Evolutionary conservation across 2,329 filamentous ascomycete species (phyloP).

Genomic region (Canariomyces notabilis): DNA sequence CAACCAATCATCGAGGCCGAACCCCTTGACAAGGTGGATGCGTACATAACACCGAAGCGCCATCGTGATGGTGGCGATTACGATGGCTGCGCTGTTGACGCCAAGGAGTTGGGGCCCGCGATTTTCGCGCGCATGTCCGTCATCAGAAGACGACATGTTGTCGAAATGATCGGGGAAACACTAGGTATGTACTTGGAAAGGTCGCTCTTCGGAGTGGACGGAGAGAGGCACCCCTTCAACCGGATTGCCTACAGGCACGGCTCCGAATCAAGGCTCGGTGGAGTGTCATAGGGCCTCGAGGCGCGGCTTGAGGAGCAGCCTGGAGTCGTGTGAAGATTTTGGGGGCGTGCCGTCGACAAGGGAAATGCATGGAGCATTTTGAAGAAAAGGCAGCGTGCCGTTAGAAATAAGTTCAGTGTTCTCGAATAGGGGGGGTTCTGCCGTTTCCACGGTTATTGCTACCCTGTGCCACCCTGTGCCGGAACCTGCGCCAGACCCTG

Average conservation of each 20-base stretch:
- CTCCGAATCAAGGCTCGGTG: background rate
- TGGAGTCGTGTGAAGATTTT: no score
- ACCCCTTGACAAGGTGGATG: constrained; percentile 32
- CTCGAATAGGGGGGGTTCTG: no score
- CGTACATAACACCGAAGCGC: constrained; percentile 34
- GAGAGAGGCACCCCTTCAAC: background rate
- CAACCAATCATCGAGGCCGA: constrained; percentile 37
- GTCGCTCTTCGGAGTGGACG: background rate
- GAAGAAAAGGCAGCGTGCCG: no score
- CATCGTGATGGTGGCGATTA: constrained; percentile 19
- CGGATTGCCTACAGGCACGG: background rate
- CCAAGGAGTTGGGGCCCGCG: constrained; percentile 33
- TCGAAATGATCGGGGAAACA: background rate
- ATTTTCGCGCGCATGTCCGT: constrained; percentile 21
- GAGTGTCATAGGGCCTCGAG: background rate
- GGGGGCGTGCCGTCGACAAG: no score
- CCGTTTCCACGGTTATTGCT: no score
- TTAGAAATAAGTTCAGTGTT: no score
- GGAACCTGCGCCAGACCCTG: no score
- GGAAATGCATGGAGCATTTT: no score
- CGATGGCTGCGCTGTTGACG: constrained; percentile 29
- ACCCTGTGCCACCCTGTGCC: no score
- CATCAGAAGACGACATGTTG: background rate
- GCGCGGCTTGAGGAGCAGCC: no score
- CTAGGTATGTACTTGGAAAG: no score